Evolutionary conservation across 257 asterid genomes (phyloP).

Genomic region (Solanum stenotomum): DNA sequence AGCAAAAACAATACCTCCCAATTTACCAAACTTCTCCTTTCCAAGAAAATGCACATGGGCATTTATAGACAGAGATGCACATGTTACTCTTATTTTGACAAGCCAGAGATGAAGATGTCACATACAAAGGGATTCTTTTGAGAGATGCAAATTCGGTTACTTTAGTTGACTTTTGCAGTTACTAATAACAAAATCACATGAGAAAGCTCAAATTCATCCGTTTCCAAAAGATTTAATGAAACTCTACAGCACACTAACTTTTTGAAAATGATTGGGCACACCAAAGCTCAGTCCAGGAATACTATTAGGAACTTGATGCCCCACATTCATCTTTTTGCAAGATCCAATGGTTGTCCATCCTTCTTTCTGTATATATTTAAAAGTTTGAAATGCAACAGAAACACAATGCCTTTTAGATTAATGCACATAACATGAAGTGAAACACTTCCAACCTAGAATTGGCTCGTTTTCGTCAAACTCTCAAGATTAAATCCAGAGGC

Average conservation of each 20-base stretch:
- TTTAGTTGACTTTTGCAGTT: neutral
- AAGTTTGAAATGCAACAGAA: neutral
- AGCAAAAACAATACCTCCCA: neutral
- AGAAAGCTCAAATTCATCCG: neutral
- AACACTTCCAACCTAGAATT: neutral
- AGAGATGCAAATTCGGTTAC: neutral
- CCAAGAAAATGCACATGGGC: neutral
- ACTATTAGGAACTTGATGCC: neutral
- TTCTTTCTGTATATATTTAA: neutral
- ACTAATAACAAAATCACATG: neutral
- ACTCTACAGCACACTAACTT: neutral
- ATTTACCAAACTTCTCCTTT: neutral
- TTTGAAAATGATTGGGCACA: neutral
- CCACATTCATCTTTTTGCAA: neutral
- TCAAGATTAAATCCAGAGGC: neutral
- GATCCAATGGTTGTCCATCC: neutral
- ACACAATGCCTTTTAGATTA: neutral
- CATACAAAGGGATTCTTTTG: neutral
- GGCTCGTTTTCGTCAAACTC: neutral
- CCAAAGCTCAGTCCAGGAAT: neutral
- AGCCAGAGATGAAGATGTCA: neutral
- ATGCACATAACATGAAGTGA: neutral
- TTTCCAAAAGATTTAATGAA: neutral
- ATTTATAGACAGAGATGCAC: neutral
- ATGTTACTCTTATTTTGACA: neutral